These are phyloP conservation scores for Chytriomyces hyalinus DNA, from an alignment of 192 early-diverging fungal species.

Conservation along the genomic window DNA sequence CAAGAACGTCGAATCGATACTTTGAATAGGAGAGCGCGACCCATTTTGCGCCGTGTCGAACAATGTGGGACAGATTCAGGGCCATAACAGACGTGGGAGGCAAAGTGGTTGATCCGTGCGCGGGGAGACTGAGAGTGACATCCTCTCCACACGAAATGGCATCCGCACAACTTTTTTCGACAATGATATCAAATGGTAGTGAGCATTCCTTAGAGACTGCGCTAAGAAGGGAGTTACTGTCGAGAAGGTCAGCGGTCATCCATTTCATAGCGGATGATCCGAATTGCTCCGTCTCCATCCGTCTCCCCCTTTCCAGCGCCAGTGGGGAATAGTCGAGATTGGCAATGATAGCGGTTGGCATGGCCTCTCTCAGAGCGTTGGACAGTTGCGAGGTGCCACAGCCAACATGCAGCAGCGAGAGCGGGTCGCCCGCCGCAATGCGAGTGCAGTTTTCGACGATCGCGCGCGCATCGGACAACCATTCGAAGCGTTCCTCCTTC, in stretches of 20 bases:
- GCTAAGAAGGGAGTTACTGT: not conserved
- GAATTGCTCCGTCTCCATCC: not conserved
- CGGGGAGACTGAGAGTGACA: not conserved
- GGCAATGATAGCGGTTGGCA: not conserved
- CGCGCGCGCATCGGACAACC: slow-evolving; percentile 6
- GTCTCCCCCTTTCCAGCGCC: slow-evolving; percentile 1
- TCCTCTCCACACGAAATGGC: slow-evolving; percentile 22
- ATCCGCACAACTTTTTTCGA: slow-evolving; percentile 31
- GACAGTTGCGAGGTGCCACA: slow-evolving; percentile 19
- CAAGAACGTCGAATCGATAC: slow-evolving; percentile 21
- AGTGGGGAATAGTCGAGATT: slow-evolving; percentile 26
- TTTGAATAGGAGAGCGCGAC: slow-evolving; percentile 25
- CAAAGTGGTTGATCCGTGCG: not conserved
- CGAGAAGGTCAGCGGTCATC: slow-evolving; percentile 8
- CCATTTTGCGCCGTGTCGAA: not conserved
- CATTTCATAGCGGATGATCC: slow-evolving; percentile 1
- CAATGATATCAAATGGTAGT: not conserved
- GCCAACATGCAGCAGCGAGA: slow-evolving; percentile 15
- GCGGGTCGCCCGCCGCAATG: not conserved
- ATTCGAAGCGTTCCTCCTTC: slow-evolving; percentile 16
- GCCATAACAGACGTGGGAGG: not conserved
- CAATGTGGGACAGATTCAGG: not conserved
- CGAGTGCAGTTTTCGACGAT: not conserved
- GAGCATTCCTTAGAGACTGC: not conserved
- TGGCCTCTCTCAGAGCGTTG: slow-evolving; percentile 4